phyloP scores from a whole-genome alignment of 495 filamentous ascomycete genomes.

The Neurospora tetraspora region DNA sequence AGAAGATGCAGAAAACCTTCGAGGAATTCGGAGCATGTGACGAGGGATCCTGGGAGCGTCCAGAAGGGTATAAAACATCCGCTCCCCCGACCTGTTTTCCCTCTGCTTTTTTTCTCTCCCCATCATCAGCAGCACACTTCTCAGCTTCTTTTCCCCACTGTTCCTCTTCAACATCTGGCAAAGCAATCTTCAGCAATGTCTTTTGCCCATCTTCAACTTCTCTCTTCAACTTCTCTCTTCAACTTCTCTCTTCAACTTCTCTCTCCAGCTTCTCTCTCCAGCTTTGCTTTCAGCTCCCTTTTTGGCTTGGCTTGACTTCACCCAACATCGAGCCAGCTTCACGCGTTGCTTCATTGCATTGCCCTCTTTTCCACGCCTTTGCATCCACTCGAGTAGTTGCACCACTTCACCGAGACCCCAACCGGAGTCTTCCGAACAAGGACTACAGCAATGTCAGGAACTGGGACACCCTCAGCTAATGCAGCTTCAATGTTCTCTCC shows the following conservation, averaged over 20 bases:
- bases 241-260: no score
- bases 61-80: not conserved
- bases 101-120: not conserved
- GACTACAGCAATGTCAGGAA: not conserved
- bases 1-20: not conserved
- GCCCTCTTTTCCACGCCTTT: not conserved
- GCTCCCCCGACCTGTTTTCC: not conserved
- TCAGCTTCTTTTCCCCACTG: fast-evolving
- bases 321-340: no score
- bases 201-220: not conserved
- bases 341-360: not conserved
- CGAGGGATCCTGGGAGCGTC: not conserved
- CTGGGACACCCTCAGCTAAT: not conserved
- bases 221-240: no score
- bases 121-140: not conserved
- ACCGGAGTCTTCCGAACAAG: not conserved
- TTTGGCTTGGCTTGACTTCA: no score
- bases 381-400: no score
- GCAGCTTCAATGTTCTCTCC: not conserved
- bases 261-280: no score
- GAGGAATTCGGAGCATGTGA: not conserved
- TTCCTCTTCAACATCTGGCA: not conserved
- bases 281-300: no score
- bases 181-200: not conserved
- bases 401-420: no score